phyloP scores from a whole-genome alignment of 768 basidiomycete species.

The Coprinopsis marcescibilis region DNA sequence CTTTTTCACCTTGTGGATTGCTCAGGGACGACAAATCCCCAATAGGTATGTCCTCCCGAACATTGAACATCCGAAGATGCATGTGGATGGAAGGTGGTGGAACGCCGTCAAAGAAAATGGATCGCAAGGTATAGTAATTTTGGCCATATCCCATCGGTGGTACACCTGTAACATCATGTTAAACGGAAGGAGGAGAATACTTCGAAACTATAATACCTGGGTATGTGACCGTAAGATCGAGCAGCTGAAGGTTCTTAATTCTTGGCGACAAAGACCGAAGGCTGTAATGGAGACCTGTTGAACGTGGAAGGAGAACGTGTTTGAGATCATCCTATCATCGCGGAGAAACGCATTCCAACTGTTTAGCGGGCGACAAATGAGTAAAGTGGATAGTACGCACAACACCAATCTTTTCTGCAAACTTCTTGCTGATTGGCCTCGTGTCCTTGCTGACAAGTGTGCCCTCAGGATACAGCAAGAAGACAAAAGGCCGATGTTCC shows the following conservation, averaged over 20 bases:
- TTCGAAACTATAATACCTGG: conserved; percentile 59
- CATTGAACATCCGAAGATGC: conserved; percentile 77
- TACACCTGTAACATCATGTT: conserved; percentile 45
- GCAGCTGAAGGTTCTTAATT: conserved; percentile 67
- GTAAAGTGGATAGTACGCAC: conserved; percentile 48
- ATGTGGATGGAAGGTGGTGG: conserved; percentile 85
- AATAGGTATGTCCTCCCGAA: conserved; percentile 61
- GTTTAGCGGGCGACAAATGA: not conserved
- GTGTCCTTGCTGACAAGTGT: conserved; percentile 89
- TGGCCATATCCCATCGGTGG: conserved; percentile 81
- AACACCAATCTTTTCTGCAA: conserved; percentile 82
- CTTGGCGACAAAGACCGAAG: conserved; percentile 76
- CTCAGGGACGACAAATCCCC: conserved; percentile 45
- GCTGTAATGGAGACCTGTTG: conserved; percentile 85
- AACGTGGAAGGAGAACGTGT: conserved; percentile 84
- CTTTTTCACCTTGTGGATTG: not conserved
- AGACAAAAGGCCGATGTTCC: conserved; percentile 65
- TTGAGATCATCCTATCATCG: conserved; percentile 75
- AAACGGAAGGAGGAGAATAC: conserved; percentile 3
- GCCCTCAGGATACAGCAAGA: conserved; percentile 93
- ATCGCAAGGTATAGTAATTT: conserved; percentile 82
- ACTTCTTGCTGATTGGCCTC: conserved; percentile 77
- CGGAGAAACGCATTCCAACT: not conserved
- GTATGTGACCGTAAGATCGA: conserved; percentile 93
- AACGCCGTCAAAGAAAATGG: conserved; percentile 76